Percentiles rank a stretch among this genome's conserved stretches.
phyloP scores from a whole-genome alignment of 2,329 filamentous ascomycete genomes.

The Ilyonectria destructans region DNA sequence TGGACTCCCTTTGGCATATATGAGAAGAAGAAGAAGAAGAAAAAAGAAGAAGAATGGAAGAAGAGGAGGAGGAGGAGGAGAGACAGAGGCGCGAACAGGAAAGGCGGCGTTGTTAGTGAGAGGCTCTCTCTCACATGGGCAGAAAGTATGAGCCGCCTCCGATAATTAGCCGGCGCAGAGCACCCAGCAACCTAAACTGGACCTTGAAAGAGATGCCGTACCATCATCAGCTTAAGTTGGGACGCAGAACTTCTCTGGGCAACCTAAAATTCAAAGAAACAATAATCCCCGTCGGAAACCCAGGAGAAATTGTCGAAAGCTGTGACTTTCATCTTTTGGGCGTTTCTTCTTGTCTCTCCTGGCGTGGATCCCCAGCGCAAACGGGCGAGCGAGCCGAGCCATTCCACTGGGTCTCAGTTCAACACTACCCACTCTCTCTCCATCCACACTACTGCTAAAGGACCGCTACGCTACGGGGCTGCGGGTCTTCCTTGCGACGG shows the following conservation, averaged over 20 bases:
- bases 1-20: not conserved
- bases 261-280: too few relatives aligned
- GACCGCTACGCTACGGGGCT: not conserved
- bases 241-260: not conserved
- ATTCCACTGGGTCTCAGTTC: slow-evolving; percentile 4
- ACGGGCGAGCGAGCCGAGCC: not conserved
- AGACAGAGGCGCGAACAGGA: slow-evolving; percentile 1
- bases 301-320: too few relatives aligned
- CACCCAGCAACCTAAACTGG: slow-evolving; percentile 13
- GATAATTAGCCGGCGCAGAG: slow-evolving; percentile 52
- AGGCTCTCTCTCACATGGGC: slow-evolving; percentile 3
- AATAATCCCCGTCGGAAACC: too few relatives aligned
- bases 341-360: slow-evolving; percentile 6
- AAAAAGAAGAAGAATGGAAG: slow-evolving; percentile 21
- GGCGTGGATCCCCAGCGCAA: not conserved
- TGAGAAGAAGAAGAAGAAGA: slow-evolving; percentile 6
- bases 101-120: slow-evolving; percentile 8
- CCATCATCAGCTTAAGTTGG: not conserved
- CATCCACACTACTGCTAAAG: not conserved
- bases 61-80: slow-evolving; percentile 31
- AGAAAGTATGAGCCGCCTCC: slow-evolving; percentile 33
- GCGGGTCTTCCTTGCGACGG: slow-evolving; percentile 15
- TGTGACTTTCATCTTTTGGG: not conserved
- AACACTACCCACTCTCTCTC: not conserved
- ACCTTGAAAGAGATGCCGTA: not conserved